Evolutionary conservation across 257 asterid genomes (phyloP).

Genomic region (Jasminum sambac): DNA sequence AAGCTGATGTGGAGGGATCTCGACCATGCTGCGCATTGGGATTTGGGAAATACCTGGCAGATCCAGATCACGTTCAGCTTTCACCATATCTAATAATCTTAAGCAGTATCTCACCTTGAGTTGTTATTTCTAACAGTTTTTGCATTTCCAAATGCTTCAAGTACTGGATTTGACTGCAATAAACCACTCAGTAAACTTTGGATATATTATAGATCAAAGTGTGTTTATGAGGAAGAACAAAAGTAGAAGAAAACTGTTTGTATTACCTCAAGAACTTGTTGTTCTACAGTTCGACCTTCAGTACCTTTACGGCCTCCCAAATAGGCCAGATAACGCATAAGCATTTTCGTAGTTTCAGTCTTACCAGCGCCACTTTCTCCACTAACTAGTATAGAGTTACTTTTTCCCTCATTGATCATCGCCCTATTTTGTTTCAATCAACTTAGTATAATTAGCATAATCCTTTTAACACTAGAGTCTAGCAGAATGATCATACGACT

Average conservation of each 20-base stretch:
- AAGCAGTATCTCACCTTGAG: slow-evolving; percentile 63
- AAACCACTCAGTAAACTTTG: slow-evolving; percentile 25
- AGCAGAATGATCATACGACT: slow-evolving; percentile 4
- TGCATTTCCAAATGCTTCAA: slow-evolving; percentile 99
- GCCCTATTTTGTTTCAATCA: slow-evolving; percentile 55
- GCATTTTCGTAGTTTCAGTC: slow-evolving; percentile 99
- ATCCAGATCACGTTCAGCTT: too few species aligned
- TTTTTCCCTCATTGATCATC: slow-evolving; percentile 83
- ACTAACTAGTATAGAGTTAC: slow-evolving; percentile 91
- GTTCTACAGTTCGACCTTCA: slow-evolving; percentile 96
- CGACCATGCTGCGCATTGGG: too few species aligned
- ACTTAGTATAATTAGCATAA: slow-evolving; percentile 34
- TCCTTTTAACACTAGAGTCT: slow-evolving; percentile 20
- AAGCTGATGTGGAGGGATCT: too few species aligned
- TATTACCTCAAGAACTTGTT: slow-evolving; percentile 94
- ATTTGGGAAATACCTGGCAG: too few species aligned
- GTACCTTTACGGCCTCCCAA: slow-evolving; percentile 96
- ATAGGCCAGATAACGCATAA: slow-evolving; percentile 93
- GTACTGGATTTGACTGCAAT: slow-evolving; percentile 97
- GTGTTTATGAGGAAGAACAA: slow-evolving; percentile 11
- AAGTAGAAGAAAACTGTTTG: slow-evolving; percentile 14
- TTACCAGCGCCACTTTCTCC: slow-evolving; percentile 99
- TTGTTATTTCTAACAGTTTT: slow-evolving; percentile 97
- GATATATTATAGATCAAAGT: slow-evolving; percentile 18
- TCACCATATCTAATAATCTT: not conserved